These are phyloP conservation scores for Trichoderma brevicompactum DNA, from an alignment of 2,329 filamentous ascomycete species.

Conservation along the genomic window DNA sequence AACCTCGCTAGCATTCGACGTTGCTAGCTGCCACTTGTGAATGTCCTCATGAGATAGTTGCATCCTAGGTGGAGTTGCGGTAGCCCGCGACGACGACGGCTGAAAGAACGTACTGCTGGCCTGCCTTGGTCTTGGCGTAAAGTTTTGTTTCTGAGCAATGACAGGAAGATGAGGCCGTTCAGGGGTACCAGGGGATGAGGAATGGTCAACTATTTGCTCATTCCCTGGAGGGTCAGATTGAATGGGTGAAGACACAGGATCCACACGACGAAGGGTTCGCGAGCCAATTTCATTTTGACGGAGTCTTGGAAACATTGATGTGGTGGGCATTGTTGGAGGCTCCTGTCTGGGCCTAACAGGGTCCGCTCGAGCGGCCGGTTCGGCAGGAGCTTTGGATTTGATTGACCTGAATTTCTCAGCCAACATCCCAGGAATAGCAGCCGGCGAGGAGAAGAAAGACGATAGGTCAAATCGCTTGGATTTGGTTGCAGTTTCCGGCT, in stretches of 20 bases:
- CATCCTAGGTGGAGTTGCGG: conserved; percentile 46
- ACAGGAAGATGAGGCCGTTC: conserved; percentile 42
- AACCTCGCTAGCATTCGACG: conserved; percentile 45
- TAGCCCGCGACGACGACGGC: conserved; percentile 37
- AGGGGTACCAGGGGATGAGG: conserved; percentile 39
- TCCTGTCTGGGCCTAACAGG: conserved; percentile 3
- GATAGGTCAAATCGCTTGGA: conserved; percentile 52
- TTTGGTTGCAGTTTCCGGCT: conserved; percentile 36
- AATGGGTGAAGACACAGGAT: conserved; percentile 45
- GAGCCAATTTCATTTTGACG: conserved; percentile 42
- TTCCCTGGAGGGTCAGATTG: conserved; percentile 9
- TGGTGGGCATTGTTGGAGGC: conserved; percentile 40
- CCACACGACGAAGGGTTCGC: conserved; percentile 39
- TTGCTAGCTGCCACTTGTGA: conserved; percentile 48
- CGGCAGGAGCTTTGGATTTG: conserved; percentile 33
- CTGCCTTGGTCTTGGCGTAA: conserved; percentile 50
- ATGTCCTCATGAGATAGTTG: conserved; percentile 50
- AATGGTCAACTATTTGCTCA: background rate
- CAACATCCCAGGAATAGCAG: conserved; percentile 44
- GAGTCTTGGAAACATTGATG: conserved; percentile 47
- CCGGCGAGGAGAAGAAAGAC: conserved; percentile 63
- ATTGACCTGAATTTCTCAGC: conserved; percentile 40
- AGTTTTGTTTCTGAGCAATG: conserved; percentile 54
- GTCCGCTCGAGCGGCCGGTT: conserved; percentile 24
- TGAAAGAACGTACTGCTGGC: conserved; percentile 47